Evolutionary conservation across 179 eudicot species (phyloP).

Genomic region (Patellifolia procumbens): DNA sequence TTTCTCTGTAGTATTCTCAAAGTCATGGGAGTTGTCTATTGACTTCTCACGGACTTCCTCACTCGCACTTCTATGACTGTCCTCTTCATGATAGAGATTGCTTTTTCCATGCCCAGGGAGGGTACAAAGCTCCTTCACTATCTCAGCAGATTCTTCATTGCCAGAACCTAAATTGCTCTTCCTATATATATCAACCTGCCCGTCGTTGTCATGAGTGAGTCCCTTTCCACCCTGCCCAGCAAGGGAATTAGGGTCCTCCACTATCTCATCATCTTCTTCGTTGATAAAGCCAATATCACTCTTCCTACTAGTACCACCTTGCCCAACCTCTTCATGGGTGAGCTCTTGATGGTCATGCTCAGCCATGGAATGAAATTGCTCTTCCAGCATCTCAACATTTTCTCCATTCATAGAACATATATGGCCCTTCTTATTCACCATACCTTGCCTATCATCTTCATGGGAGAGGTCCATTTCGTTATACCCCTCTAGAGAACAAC

Average conservation of each 20-base stretch:
- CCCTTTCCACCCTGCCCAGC: constrained; percentile 30
- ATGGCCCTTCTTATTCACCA: neutral
- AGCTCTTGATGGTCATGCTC: constrained; percentile 35
- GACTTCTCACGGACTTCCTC: constrained; percentile 29
- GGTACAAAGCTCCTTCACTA: neutral
- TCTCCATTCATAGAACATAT: constrained; percentile 27
- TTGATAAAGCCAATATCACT: constrained; percentile 11
- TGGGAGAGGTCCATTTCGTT: constrained; percentile 26
- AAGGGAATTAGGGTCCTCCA: constrained; percentile 34
- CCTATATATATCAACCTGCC: neutral
- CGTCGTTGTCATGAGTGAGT: constrained; percentile 18
- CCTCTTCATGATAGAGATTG: neutral
- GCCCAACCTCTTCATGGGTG: constrained; percentile 14
- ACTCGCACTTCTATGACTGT: constrained; percentile 15
- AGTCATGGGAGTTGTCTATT: constrained; percentile 21
- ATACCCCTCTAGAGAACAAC: constrained; percentile 25
- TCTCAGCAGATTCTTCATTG: constrained; percentile 19
- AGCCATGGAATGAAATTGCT: constrained; percentile 28
- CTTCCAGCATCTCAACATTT: constrained; percentile 37
- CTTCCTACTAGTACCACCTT: constrained; percentile 2
- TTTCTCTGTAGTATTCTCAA: constrained; percentile 21
- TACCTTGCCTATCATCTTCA: constrained; percentile 16
- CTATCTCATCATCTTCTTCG: constrained; percentile 37
- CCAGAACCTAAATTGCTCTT: neutral
- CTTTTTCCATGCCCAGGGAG: constrained; percentile 5